A percentile compares a stretch with the other conserved stretches of the same genome.
Evolutionary conservation across 192 early-diverging fungal genomes (phyloP).

Genomic region (Oehlia diaphana): DNA sequence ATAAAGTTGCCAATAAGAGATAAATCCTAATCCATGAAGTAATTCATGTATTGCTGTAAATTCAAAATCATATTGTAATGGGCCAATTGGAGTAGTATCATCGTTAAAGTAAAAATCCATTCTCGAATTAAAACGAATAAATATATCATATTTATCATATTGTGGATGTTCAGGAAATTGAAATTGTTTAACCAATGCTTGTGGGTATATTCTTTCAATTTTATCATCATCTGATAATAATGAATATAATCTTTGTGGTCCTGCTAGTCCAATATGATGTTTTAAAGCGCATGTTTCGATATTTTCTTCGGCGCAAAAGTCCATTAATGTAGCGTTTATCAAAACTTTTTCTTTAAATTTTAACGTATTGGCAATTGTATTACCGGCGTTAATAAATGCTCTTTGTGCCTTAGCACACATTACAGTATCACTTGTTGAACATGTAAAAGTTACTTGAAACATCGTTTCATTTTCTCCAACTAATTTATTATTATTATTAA

Average conservation of each 20-base stretch:
- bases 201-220: background rate
- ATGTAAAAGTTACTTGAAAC: background rate
- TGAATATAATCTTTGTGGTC: no score
- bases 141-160: background rate
- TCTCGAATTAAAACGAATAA: background rate
- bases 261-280: no score
- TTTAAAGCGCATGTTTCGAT: background rate
- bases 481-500: background rate
- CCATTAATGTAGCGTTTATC: background rate
- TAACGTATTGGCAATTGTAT: background rate
- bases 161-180: background rate
- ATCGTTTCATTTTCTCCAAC: background rate
- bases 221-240: background rate
- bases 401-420: background rate
- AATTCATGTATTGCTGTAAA: constrained; percentile 7
- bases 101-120: background rate
- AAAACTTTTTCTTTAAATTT: background rate
- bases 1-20: background rate
- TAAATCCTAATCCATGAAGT: constrained; percentile 19
- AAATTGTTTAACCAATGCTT: constrained; percentile 16
- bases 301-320: background rate
- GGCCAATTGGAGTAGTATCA: background rate
- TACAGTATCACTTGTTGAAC: background rate
- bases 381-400: background rate
- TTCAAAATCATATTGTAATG: background rate